A percentile compares a stretch with the other conserved stretches of the same genome.
Evolutionary conservation across 345 rosid genomes (phyloP).

Genomic region (Euphorbia tirucalli): DNA sequence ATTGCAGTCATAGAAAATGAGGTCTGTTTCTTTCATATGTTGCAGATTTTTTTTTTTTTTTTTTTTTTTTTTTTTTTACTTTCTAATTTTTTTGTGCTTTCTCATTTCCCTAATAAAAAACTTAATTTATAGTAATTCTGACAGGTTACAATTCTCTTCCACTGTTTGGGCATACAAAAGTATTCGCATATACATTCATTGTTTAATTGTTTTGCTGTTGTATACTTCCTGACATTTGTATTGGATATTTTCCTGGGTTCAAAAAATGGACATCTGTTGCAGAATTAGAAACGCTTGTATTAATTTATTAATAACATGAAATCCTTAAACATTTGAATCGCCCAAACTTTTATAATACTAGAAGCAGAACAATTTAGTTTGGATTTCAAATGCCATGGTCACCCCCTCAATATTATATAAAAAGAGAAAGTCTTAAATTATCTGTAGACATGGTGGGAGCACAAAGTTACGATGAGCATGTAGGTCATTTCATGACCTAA

Average conservation of each 20-base stretch:
- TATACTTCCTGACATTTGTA: background rate
- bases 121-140: too few species aligned
- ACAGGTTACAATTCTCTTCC: too few species aligned
- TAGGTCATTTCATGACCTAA: background rate
- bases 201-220: background rate
- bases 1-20: slow-evolving; percentile 84
- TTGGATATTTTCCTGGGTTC: background rate
- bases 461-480: background rate
- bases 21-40: slow-evolving; percentile 29
- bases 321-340: too few species aligned
- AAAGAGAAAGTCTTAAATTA: too few species aligned
- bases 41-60: too few species aligned
- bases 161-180: too few species aligned
- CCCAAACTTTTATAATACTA: background rate
- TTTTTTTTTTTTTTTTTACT: too few species aligned
- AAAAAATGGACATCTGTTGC: background rate
- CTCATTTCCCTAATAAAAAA: too few species aligned
- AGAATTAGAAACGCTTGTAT: background rate
- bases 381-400: background rate
- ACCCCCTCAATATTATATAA: background rate
- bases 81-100: too few species aligned
- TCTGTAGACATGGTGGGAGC: background rate
- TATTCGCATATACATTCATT: too few species aligned
- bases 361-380: background rate
- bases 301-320: too few species aligned